Base-by-base conservation (phyloP, 1,284 basidiomycete genomes). In the Abortiporus biennis region DNA sequence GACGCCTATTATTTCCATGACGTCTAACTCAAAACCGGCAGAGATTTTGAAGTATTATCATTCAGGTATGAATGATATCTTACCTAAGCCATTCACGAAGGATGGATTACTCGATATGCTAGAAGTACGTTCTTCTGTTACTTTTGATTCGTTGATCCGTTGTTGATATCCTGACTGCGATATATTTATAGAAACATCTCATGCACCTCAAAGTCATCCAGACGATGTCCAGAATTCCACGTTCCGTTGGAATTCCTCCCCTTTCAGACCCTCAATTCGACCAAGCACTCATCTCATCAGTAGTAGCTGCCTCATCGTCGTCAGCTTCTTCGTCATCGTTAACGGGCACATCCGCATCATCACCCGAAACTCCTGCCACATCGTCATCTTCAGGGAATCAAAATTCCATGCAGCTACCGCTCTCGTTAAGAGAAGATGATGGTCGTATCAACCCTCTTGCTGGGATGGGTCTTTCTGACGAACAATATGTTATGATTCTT, bases 1-100 rank as follows among this genome's bases (percentile, higher is more conserved):
- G 69, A 98, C 94, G 36, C 94, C 94, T 2, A 96, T 96, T 61
- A 96, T 97, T 55, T 93, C 89, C 12, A 96, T 97, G 92, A 96
- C 92, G 42, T 86, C 83, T 57, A 96, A 95, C 62, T 91, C 88
- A 40, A 87, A 89, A 52, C 92, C 93, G 16, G 82, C 82, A 55
- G 90, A 95, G 57, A 82, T 95, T 51, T 81, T 92, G 75, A 90
- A 83, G n/a, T 95, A 94, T 60, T 91, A 90, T 65, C 85, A 83
- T 6, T 81, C 80, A 32, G 86, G 92, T 17, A 97, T 97, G 94
- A 97, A 95, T 62, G 94, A 97, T 64, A 87, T 96, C 45, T 68
- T 97, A n/a, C 88, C 93, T 6, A 98, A 98, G 63, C 94, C 94
- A 1, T 98, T 98, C 65, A 95, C 91, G 12, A 92, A 93, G 61